Evolutionary conservation across 2,329 filamentous ascomycete genomes (phyloP).

Genomic region (Cordyceps fumosorosea): DNA sequence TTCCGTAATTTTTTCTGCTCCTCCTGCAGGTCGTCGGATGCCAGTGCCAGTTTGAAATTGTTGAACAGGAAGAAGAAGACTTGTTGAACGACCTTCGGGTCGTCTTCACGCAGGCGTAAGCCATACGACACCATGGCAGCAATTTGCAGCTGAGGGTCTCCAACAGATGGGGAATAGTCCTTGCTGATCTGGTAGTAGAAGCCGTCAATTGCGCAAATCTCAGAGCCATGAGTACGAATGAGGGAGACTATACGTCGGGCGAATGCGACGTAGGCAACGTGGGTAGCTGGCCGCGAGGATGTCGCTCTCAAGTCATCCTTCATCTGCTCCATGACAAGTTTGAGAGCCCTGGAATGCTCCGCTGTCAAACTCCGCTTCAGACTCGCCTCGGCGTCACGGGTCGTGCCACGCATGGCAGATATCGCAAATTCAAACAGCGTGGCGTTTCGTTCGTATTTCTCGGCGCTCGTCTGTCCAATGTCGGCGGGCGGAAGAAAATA

Average conservation of each 20-base stretch:
- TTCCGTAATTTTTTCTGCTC: slow-evolving; percentile 39
- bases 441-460: slow-evolving; percentile 43
- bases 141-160: slow-evolving; percentile 51
- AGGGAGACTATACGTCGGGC: slow-evolving; percentile 45
- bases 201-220: slow-evolving; percentile 46
- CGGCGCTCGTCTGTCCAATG: slow-evolving; percentile 28
- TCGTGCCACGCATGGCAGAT: slow-evolving; percentile 41
- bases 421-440: slow-evolving; percentile 44
- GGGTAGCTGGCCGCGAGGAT: slow-evolving; percentile 29
- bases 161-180: slow-evolving; percentile 48
- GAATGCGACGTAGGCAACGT: slow-evolving; percentile 44
- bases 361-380: slow-evolving; percentile 30
- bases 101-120: slow-evolving; percentile 46
- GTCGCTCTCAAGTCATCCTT: slow-evolving; percentile 41
- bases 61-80: slow-evolving; percentile 53
- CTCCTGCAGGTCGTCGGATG: slow-evolving; percentile 40
- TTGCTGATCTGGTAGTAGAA: slow-evolving; percentile 52
- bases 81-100: slow-evolving; percentile 38
- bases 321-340: slow-evolving; percentile 47
- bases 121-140: slow-evolving; percentile 51
- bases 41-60: slow-evolving; percentile 49
- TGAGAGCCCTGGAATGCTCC: slow-evolving; percentile 38
- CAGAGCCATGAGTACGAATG: slow-evolving; percentile 47
- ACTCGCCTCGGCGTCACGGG: slow-evolving; percentile 33
- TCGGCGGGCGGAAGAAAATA: slow-evolving; percentile 37